Percentiles rank a stretch among this genome's conserved stretches.
These are phyloP conservation scores for Aspergillus cavernicola DNA, from an alignment of 495 filamentous ascomycete genomes.

Conservation along the genomic window DNA sequence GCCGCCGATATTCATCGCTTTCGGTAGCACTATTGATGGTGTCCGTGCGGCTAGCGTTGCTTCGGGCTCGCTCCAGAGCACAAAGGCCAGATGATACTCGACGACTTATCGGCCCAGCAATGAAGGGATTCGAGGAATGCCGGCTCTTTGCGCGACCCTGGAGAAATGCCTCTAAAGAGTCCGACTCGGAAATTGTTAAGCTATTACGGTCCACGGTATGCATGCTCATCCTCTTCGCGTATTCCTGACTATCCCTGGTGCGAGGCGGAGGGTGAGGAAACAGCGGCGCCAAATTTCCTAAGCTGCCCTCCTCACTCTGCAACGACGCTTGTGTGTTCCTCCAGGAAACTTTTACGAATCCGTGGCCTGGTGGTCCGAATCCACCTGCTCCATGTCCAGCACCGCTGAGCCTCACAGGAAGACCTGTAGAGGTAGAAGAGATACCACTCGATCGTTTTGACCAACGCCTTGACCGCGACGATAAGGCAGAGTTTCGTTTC, in stretches of 20 bases:
- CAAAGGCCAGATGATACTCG: conserved; percentile 35
- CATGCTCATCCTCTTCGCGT: conserved; percentile 33
- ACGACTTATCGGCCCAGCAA: conserved; percentile 37
- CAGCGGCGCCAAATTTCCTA: conserved; percentile 34
- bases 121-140: conserved; percentile 43
- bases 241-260: conserved; percentile 30
- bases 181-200: conserved; percentile 37
- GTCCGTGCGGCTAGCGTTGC: conserved; percentile 37
- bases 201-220: conserved; percentile 34
- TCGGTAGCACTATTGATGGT: conserved; percentile 36
- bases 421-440: conserved; percentile 33
- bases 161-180: conserved; percentile 44
- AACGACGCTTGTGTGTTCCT: conserved; percentile 39
- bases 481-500: conserved; percentile 41
- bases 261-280: conserved; percentile 39
- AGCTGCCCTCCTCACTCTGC: conserved; percentile 36
- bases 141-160: conserved; percentile 42
- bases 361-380: conserved; percentile 43
- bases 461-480: conserved; percentile 37
- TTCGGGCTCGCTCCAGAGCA: conserved; percentile 35
- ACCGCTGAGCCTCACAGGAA: conserved; percentile 41
- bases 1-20: conserved; percentile 31
- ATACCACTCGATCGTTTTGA: conserved; percentile 47
- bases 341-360: conserved; percentile 46
- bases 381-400: conserved; percentile 49